These are phyloP conservation scores for Phytophthora foliorum DNA, from an alignment of 352 stramenopile genomes.

Conservation along the genomic window DNA sequence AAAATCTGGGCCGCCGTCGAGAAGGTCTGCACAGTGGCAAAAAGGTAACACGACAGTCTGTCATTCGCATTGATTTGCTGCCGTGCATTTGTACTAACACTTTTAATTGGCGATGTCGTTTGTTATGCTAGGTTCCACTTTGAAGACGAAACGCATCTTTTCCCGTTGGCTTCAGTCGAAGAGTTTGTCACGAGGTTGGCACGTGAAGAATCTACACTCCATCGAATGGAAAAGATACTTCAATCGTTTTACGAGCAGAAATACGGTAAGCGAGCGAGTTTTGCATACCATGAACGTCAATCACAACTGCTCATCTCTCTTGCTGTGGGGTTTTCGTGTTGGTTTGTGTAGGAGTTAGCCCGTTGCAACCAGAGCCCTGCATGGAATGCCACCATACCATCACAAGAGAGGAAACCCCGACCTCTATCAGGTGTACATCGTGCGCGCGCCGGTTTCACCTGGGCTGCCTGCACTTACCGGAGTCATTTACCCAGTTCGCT, in stretches of 20 bases:
- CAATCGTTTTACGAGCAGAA: conserved; percentile 44
- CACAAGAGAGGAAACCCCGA: conserved; percentile 34
- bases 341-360: conserved; percentile 16
- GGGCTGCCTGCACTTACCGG: conserved; percentile 58
- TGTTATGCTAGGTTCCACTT: conserved; percentile 51
- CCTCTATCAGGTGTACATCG: conserved; percentile 58
- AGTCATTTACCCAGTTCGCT: conserved; percentile 69
- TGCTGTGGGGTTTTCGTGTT: too few relatives aligned
- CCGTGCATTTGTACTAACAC: background rate
- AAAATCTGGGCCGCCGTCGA: conserved; percentile 47
- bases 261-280: conserved; percentile 33
- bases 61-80: background rate
- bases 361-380: conserved; percentile 37
- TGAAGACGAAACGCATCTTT: conserved; percentile 78
- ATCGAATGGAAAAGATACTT: conserved; percentile 49
- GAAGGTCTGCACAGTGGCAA: conserved; percentile 53
- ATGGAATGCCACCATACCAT: conserved; percentile 53
- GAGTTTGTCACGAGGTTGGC: conserved; percentile 44
- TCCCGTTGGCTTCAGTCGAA: conserved; percentile 55
- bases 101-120: background rate
- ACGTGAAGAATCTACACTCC: conserved; percentile 43
- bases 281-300: background rate
- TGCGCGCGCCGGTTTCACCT: conserved; percentile 66
- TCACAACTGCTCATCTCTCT: too few relatives aligned
- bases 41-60: conserved; percentile 36